Conservation (phyloP, 1,139 yeast genomes). For the Yamadazyma friedrichii region DNA sequence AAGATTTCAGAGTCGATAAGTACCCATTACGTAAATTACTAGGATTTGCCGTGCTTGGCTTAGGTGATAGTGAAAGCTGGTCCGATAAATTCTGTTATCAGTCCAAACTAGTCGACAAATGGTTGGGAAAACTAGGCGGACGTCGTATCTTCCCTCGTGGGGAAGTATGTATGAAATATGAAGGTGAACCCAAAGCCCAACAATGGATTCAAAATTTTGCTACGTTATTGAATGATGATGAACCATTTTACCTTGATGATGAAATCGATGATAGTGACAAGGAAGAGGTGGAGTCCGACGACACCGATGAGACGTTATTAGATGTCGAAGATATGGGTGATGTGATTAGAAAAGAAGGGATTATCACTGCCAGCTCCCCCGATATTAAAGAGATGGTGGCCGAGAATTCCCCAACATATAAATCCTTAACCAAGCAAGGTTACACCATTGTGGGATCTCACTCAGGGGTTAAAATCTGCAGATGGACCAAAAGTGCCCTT, state of each 20-base stretch:
- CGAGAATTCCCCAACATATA: constrained; percentile 83
- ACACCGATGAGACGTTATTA: constrained; percentile 47
- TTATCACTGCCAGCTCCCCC: constrained; percentile 13
- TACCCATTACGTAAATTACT: constrained; percentile 65
- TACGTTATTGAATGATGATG: constrained; percentile 64
- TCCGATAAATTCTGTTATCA: constrained; percentile 79
- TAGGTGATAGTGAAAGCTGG: constrained; percentile 90
- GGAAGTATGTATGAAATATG: constrained; percentile 76
- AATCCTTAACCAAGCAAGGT: constrained; percentile 88
- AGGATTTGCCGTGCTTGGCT: constrained; percentile 83
- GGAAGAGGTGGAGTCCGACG: constrained; percentile 35
- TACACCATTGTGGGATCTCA: constrained; percentile 92
- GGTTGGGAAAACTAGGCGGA: constrained; percentile 80
- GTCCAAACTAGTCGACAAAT: constrained; percentile 70
- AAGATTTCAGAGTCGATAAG: constrained; percentile 84
- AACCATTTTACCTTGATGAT: constrained; percentile 52
- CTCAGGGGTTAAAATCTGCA: constrained; percentile 91
- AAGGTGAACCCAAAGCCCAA: constrained; percentile 57
- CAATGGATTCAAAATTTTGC: constrained; percentile 68
- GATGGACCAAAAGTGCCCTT: constrained; percentile 95
- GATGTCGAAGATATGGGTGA: constrained; percentile 88
- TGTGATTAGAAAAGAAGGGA: constrained; percentile 42
- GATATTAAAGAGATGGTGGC: constrained; percentile 85
- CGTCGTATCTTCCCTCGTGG: constrained; percentile 84
- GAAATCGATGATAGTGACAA: constrained; percentile 37